phyloP scores from a whole-genome alignment of 768 basidiomycete genomes.

The Cubamyces sp. region DNA sequence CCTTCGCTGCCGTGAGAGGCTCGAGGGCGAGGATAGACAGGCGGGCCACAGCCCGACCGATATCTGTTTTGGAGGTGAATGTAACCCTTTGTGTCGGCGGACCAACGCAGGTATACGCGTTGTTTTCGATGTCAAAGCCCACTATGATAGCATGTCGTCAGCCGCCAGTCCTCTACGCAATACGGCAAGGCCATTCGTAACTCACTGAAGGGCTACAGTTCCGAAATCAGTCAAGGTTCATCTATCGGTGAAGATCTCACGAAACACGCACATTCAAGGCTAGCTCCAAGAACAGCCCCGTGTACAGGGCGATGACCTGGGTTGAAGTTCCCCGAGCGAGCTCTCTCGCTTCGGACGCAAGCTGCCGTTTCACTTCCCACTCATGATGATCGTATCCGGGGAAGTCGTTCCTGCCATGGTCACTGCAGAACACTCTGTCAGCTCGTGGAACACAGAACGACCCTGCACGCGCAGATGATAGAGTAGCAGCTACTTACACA shows the following conservation, averaged over 20 bases:
- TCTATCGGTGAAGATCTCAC: not conserved
- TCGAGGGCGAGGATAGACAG: constrained; percentile 23
- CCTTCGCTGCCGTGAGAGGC: constrained; percentile 1
- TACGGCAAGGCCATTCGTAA: not conserved
- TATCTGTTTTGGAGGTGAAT: constrained; percentile 24
- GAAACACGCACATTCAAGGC: not conserved
- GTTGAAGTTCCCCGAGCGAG: constrained; percentile 10
- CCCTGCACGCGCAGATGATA: no score
- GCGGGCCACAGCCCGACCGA: constrained; percentile 22
- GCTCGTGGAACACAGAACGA: not conserved
- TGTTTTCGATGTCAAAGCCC: constrained; percentile 28
- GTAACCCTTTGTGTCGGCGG: constrained; percentile 15
- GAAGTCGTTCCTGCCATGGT: constrained; percentile 27
- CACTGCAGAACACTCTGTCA: constrained; percentile 11
- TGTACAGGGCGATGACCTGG: constrained; percentile 28
- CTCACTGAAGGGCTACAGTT: constrained; percentile 5
- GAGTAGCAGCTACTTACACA: constrained; percentile 7
- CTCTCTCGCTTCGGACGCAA: constrained; percentile 7
- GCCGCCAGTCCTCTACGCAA: not conserved
- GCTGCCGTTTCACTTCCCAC: constrained; percentile 20
- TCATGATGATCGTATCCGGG: constrained; percentile 19
- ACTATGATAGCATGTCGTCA: constrained; percentile 7
- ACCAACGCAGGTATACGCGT: constrained; percentile 23
- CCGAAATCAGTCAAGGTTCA: not conserved
- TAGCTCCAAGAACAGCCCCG: constrained; percentile 26